A percentile compares a stretch with the other conserved stretches of the same genome.
Conservation (phyloP, 2,329 filamentous ascomycete genomes). For the Paraphaeosphaeria minitans region DNA sequence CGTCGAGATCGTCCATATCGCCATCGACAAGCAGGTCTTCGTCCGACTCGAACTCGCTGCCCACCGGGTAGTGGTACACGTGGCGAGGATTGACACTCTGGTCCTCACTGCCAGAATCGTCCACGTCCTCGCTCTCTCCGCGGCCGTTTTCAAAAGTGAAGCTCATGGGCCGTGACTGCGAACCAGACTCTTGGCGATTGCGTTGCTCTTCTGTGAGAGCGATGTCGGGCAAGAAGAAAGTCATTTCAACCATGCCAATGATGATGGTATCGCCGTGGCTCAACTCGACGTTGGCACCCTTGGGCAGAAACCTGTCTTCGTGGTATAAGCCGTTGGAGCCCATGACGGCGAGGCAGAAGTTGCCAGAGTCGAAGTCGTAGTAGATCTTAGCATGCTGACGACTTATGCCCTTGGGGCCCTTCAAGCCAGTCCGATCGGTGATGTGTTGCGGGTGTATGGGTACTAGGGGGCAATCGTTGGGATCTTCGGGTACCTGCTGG, state of each 20-base stretch:
- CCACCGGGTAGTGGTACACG: slow-evolving; percentile 37
- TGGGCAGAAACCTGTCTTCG: slow-evolving; percentile 29
- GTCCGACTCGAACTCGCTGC: slow-evolving; percentile 35
- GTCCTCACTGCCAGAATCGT: slow-evolving; percentile 39
- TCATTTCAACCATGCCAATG: slow-evolving; percentile 72
- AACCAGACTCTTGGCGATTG: slow-evolving; percentile 56
- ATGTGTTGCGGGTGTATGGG: slow-evolving; percentile 69
- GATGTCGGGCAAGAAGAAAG: slow-evolving; percentile 67
- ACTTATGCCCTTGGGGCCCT: slow-evolving; percentile 74
- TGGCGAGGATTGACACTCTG: slow-evolving; percentile 42
- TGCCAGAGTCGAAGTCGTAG: slow-evolving; percentile 66
- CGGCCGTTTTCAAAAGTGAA: slow-evolving; percentile 71
- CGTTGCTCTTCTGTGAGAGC: slow-evolving; percentile 56
- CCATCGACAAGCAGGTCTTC: slow-evolving; percentile 32
- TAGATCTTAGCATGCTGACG: slow-evolving; percentile 74
- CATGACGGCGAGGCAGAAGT: slow-evolving; percentile 69
- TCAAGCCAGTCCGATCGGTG: slow-evolving; percentile 52
- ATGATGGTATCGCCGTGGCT: slow-evolving; percentile 70
- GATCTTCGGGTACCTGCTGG: slow-evolving; percentile 62
- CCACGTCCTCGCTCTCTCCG: slow-evolving; percentile 55
- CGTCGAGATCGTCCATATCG: slow-evolving; percentile 35
- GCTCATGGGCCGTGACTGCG: slow-evolving; percentile 64
- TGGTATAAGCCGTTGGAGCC: slow-evolving; percentile 69
- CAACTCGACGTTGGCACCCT: slow-evolving; percentile 51
- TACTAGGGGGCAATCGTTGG: slow-evolving; percentile 67